Percentiles rank a stretch among this genome's conserved stretches.
Evolutionary conservation across 345 rosid genomes (phyloP).

Genomic region (Populus ilicifolia): DNA sequence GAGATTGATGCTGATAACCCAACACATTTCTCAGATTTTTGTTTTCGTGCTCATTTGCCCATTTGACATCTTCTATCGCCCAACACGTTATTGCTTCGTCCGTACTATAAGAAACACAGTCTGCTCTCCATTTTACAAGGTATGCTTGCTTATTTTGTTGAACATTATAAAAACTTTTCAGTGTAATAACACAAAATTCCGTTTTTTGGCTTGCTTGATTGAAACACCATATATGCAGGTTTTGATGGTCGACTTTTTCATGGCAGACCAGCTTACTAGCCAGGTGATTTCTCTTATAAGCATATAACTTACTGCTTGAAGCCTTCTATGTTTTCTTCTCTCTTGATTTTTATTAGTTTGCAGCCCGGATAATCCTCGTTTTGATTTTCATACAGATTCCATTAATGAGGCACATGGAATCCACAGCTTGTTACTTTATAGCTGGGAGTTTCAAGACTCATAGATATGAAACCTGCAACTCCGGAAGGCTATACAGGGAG

Average conservation of each 20-base stretch:
- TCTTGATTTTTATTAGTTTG: neutral
- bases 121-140: slow-evolving; percentile 88
- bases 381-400: slow-evolving; percentile 51
- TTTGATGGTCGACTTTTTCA: slow-evolving; percentile 87
- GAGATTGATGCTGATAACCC: neutral
- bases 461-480: slow-evolving; percentile 55
- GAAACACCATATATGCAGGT: slow-evolving; percentile 40
- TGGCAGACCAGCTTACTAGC: slow-evolving; percentile 97
- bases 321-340: neutral
- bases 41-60: slow-evolving; percentile 65
- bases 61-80: slow-evolving; percentile 67
- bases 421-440: slow-evolving; percentile 79
- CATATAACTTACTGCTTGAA: neutral
- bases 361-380: neutral
- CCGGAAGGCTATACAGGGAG: slow-evolving; percentile 61
- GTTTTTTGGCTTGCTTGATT: neutral
- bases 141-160: slow-evolving; percentile 11
- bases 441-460: slow-evolving; percentile 72
- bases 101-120: slow-evolving; percentile 69
- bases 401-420: slow-evolving; percentile 71
- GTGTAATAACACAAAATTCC: neutral
- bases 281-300: slow-evolving; percentile 47
- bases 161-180: neutral
- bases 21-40: slow-evolving; percentile 44
- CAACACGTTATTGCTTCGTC: slow-evolving; percentile 82